phyloP scores from a whole-genome alignment of 805 yeast genomes.

The Spathaspora boniae region DNA sequence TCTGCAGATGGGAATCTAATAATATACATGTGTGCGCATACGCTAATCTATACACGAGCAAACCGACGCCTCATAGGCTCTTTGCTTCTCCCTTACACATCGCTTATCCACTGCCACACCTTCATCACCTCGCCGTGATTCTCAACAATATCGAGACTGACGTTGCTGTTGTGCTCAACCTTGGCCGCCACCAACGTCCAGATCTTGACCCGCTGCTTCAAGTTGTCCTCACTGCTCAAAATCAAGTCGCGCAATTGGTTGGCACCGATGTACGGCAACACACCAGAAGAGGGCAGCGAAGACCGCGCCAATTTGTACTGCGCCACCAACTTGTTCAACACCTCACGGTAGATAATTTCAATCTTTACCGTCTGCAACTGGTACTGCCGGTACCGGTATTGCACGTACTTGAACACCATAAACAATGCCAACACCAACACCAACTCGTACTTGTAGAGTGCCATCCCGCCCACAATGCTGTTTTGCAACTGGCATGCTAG shows the following conservation, averaged over 20 bases:
- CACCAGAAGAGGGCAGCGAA: too few species aligned
- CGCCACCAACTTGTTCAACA: slow-evolving; percentile 47
- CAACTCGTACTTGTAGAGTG: slow-evolving; percentile 20
- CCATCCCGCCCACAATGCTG: slow-evolving; percentile 40
- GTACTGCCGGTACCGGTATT: slow-evolving; percentile 33
- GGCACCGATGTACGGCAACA: slow-evolving; percentile 55
- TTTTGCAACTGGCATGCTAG: slow-evolving; percentile 54
- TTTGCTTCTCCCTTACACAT: slow-evolving; percentile 9
- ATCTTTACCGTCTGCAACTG: slow-evolving; percentile 39
- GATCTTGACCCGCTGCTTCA: slow-evolving; percentile 38
- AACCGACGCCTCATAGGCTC: background rate
- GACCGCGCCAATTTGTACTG: slow-evolving; percentile 31
- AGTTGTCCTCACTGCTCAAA: slow-evolving; percentile 38
- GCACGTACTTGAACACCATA: slow-evolving; percentile 19
- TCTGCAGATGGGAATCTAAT: background rate
- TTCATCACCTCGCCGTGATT: slow-evolving; percentile 83
- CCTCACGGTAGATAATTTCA: slow-evolving; percentile 44
- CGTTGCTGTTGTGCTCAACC: slow-evolving; percentile 65
- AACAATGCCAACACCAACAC: slow-evolving; percentile 14
- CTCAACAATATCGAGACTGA: slow-evolving; percentile 61
- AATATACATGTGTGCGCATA: too few species aligned
- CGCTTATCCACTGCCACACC: slow-evolving; percentile 81
- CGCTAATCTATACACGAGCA: background rate
- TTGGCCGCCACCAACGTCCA: slow-evolving; percentile 58
- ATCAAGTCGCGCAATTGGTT: slow-evolving; percentile 71